phyloP scores from a whole-genome alignment of 2,329 filamentous ascomycete species.

The Clarireedia paspali region DNA sequence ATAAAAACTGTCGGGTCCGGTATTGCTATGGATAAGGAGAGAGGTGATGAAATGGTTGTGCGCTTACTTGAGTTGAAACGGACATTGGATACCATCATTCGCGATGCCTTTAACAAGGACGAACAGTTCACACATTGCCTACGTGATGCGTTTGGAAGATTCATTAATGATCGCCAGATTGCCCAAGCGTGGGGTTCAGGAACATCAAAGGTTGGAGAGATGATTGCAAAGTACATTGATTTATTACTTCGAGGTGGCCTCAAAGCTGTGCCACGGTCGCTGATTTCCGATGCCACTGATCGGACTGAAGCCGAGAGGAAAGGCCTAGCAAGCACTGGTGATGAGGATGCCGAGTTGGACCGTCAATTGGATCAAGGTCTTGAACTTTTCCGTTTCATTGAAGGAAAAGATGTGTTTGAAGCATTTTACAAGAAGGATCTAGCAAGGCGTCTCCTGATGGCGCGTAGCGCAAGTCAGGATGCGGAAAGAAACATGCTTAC shows the following conservation, averaged over 20 bases:
- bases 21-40: slow-evolving; percentile 74
- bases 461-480: slow-evolving; percentile 85
- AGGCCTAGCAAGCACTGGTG: slow-evolving; percentile 60
- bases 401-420: slow-evolving; percentile 96
- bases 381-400: slow-evolving; percentile 92
- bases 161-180: slow-evolving; percentile 84
- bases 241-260: slow-evolving; percentile 78
- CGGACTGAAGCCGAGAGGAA: slow-evolving; percentile 49
- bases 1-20: slow-evolving; percentile 65
- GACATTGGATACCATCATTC: slow-evolving; percentile 68
- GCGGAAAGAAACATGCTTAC: slow-evolving; percentile 93
- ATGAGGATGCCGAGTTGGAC: slow-evolving; percentile 89
- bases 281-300: slow-evolving; percentile 56
- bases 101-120: slow-evolving; percentile 68
- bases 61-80: slow-evolving; percentile 75
- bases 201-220: slow-evolving; percentile 92
- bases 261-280: slow-evolving; percentile 67
- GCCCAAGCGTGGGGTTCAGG: slow-evolving; percentile 67
- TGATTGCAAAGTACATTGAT: slow-evolving; percentile 98
- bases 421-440: slow-evolving; percentile 99
- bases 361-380: slow-evolving; percentile 86
- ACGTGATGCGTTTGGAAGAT: slow-evolving; percentile 76
- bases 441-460: slow-evolving; percentile 82
- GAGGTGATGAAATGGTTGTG: slow-evolving; percentile 78
- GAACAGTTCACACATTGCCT: slow-evolving; percentile 71